A percentile compares a stretch with the other conserved stretches of the same genome.
These are phyloP conservation scores for Pinus taeda DNA, from an alignment of 75 land plant species.

Conservation along the genomic window DNA sequence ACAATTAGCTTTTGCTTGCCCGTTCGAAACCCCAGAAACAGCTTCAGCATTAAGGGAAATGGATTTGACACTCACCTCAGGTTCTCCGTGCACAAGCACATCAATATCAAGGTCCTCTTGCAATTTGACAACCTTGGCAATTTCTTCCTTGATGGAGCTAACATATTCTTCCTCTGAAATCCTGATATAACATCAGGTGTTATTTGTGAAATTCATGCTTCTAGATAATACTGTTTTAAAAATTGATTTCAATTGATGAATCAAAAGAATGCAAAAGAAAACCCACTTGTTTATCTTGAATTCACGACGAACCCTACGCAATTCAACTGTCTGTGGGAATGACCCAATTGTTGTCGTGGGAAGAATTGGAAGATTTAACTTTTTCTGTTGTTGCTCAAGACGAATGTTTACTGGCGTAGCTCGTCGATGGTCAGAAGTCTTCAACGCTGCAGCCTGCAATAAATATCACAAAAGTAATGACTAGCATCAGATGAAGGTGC, in stretches of 20 bases:
- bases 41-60: background rate
- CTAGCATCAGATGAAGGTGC: too few relatives aligned
- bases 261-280: background rate
- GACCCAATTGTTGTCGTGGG: constrained; percentile 91
- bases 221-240: background rate
- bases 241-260: background rate
- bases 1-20: background rate
- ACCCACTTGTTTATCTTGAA: constrained; percentile 79
- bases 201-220: background rate
- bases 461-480: background rate
- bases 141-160: constrained; percentile 69
- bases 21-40: background rate
- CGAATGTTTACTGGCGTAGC: constrained; percentile 63
- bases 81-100: constrained; percentile 92
- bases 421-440: constrained; percentile 71
- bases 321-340: constrained; percentile 84
- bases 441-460: constrained; percentile 62
- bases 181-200: constrained; percentile 23
- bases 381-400: constrained; percentile 80
- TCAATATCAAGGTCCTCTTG: constrained; percentile 94
- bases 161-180: constrained; percentile 78
- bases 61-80: constrained; percentile 45
- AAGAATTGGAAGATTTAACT: constrained; percentile 73
- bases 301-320: constrained; percentile 75
- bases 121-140: constrained; percentile 62